phyloP scores from a whole-genome alignment of 495 filamentous ascomycete genomes.

The Neurospora sublineolata region DNA sequence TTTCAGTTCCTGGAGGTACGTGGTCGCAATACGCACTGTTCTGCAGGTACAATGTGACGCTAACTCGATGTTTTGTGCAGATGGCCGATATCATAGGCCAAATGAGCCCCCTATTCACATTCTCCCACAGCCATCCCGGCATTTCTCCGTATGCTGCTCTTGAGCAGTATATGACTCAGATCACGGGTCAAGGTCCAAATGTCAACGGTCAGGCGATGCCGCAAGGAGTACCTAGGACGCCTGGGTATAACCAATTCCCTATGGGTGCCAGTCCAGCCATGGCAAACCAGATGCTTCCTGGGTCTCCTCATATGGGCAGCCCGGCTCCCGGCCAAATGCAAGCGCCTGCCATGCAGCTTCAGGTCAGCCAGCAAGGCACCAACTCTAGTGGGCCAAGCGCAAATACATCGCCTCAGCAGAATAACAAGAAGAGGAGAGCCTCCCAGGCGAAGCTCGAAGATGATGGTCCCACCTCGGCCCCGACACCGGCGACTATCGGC shows the following conservation, averaged over 20 bases:
- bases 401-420: constrained; percentile 74
- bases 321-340: constrained; percentile 49
- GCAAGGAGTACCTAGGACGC: constrained; percentile 33
- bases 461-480: constrained; percentile 40
- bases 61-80: constrained; percentile 23
- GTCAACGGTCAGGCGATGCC: constrained; percentile 34
- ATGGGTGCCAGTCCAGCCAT: constrained; percentile 44
- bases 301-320: constrained; percentile 46
- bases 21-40: neutral
- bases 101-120: constrained; percentile 58
- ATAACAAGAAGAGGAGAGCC: constrained; percentile 63
- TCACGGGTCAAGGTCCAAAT: constrained; percentile 19
- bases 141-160: constrained; percentile 51
- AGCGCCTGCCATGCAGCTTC: constrained; percentile 56
- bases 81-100: constrained; percentile 64
- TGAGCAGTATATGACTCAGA: constrained; percentile 43
- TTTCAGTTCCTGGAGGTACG: constrained; percentile 60
- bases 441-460: constrained; percentile 69
- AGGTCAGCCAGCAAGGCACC: constrained; percentile 62
- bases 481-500: constrained; percentile 29
- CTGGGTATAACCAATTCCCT: constrained; percentile 39
- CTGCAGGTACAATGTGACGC: neutral
- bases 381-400: constrained; percentile 63
- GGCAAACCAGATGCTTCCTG: constrained; percentile 44
- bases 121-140: constrained; percentile 45